These are phyloP conservation scores for Candida taoyuanica DNA, from an alignment of 805 yeast genomes.

Conservation along the genomic window DNA sequence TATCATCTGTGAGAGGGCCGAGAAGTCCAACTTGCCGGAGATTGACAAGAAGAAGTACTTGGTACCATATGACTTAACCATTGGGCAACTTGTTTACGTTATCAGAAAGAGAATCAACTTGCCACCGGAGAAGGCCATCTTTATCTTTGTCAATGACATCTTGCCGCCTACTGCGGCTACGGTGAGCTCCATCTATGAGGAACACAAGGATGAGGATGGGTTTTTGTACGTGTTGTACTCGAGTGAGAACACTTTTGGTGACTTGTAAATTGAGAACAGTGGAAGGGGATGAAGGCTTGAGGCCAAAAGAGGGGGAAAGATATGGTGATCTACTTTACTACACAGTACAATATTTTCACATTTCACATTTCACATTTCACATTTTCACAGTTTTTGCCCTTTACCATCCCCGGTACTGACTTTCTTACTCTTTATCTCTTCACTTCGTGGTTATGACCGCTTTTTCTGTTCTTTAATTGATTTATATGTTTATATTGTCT, in stretches of 20 bases:
- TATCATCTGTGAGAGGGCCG: constrained; percentile 94
- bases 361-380: too few species aligned
- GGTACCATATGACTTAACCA: constrained; percentile 93
- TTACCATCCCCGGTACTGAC: too few species aligned
- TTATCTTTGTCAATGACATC: constrained; percentile 94
- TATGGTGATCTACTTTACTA: too few species aligned
- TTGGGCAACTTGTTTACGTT: constrained; percentile 97
- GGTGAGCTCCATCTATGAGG: constrained; percentile 92
- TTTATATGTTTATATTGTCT: too few species aligned
- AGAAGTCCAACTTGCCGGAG: constrained; percentile 91
- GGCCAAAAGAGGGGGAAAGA: too few species aligned
- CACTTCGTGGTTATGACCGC: too few species aligned
- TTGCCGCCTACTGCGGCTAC: constrained; percentile 97
- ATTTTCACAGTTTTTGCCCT: too few species aligned
- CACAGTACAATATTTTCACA: too few species aligned
- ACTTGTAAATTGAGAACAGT: too few species aligned
- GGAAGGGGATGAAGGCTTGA: too few species aligned
- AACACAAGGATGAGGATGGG: constrained; percentile 97
- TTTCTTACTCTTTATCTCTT: too few species aligned
- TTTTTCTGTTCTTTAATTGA: too few species aligned
- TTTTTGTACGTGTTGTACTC: constrained; percentile 93
- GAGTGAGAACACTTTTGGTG: constrained; percentile 96
- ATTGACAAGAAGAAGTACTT: constrained; percentile 96
- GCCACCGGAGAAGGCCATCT: constrained; percentile 96
- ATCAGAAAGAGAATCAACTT: constrained; percentile 93